A percentile compares a stretch with the other conserved stretches of the same genome.
phyloP scores from a whole-genome alignment of 768 basidiomycete species.

The Boletellus sp. region DNA sequence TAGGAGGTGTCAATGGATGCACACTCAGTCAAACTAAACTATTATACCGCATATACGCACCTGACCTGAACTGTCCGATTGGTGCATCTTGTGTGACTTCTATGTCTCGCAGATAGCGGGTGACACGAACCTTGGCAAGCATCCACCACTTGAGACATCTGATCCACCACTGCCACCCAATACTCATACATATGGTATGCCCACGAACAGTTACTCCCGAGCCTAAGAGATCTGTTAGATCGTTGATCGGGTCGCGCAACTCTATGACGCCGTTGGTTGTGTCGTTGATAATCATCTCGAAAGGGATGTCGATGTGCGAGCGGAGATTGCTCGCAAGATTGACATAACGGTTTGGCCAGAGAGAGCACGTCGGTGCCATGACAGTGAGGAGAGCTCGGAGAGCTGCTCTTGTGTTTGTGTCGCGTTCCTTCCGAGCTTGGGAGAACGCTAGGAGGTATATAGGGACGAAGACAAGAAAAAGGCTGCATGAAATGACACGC shows the following conservation, averaged over 20 bases:
- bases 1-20: neutral
- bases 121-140: slow-evolving; percentile 19
- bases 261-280: slow-evolving; percentile 41
- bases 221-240: slow-evolving; percentile 38
- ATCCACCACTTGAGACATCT: slow-evolving; percentile 36
- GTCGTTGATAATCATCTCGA: slow-evolving; percentile 35
- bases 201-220: slow-evolving; percentile 34
- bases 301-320: slow-evolving; percentile 30
- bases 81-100: neutral
- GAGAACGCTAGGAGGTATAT: slow-evolving; percentile 8
- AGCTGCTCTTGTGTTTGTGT: slow-evolving; percentile 14
- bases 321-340: slow-evolving; percentile 24
- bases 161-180: slow-evolving; percentile 34
- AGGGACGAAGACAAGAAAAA: slow-evolving; percentile 8
- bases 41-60: slow-evolving; percentile 20
- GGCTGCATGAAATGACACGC: slow-evolving; percentile 1
- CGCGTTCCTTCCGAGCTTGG: slow-evolving; percentile 9
- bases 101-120: neutral
- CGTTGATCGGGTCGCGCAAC: slow-evolving; percentile 37
- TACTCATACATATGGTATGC: slow-evolving; percentile 34
- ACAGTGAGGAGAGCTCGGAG: slow-evolving; percentile 40
- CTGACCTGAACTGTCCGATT: slow-evolving; percentile 11
- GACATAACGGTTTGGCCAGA: slow-evolving; percentile 41
- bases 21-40: neutral
- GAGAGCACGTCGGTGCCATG: slow-evolving; percentile 41